A percentile compares a stretch with the other conserved stretches of the same genome.
Conservation (phyloP, 2,329 filamentous ascomycete species). For the Hypoxylon rubiginosum region DNA sequence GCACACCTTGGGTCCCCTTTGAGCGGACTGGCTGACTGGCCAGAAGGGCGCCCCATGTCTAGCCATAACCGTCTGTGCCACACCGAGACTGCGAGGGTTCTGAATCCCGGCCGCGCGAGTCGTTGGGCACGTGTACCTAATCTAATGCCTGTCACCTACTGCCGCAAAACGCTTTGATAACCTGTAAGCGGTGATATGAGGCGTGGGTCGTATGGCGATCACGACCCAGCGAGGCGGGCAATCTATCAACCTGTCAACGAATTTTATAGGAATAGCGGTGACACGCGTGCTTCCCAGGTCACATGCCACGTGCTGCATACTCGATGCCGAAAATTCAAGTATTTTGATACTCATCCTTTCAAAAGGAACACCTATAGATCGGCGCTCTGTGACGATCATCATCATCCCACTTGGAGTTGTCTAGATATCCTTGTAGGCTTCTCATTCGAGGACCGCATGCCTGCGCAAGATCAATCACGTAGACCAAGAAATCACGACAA, state of each 20-base stretch:
- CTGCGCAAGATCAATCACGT: neutral
- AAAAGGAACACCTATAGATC: constrained; percentile 3
- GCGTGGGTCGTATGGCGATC: constrained; percentile 19
- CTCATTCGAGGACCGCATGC: neutral
- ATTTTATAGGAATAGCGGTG: constrained; percentile 38
- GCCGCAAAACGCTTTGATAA: constrained; percentile 11
- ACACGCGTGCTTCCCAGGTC: constrained; percentile 41
- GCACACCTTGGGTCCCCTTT: constrained; percentile 27
- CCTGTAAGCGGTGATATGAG: constrained; percentile 18
- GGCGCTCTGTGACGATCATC: constrained; percentile 1
- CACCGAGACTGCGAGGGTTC: constrained; percentile 20
- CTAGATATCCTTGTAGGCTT: constrained; percentile 1
- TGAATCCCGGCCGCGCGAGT: constrained; percentile 21
- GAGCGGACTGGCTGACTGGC: constrained; percentile 18
- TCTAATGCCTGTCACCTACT: constrained; percentile 23
- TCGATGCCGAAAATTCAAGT: constrained; percentile 8
- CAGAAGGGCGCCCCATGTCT: constrained; percentile 18
- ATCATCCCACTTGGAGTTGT: neutral
- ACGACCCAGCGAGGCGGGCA: constrained; percentile 17
- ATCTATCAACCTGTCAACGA: constrained; percentile 13
- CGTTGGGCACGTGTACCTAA: constrained; percentile 35
- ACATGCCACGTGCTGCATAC: constrained; percentile 39
- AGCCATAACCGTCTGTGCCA: neutral
- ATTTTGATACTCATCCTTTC: constrained; percentile 2
- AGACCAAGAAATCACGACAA: neutral